Percentiles rank a stretch among this genome's conserved stretches.
These are phyloP conservation scores for Barnettozyma californica DNA, from an alignment of 805 yeast genomes.

Conservation along the genomic window DNA sequence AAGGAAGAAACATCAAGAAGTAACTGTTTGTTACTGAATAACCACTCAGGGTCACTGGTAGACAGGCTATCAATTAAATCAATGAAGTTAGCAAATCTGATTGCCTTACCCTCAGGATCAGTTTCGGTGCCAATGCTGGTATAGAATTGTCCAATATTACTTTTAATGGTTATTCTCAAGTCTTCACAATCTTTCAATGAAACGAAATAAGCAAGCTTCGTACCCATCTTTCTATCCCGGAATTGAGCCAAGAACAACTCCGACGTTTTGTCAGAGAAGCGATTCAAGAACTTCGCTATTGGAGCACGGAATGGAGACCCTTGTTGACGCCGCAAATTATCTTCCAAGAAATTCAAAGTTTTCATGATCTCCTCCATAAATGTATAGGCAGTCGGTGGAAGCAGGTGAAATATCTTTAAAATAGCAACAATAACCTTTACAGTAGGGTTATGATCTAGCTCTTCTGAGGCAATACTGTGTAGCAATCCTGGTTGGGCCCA, in stretches of 20 bases:
- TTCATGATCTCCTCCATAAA: slow-evolving; percentile 83
- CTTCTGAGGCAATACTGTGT: slow-evolving; percentile 72
- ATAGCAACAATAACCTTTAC: slow-evolving; percentile 87
- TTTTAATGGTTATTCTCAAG: slow-evolving; percentile 51
- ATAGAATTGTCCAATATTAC: slow-evolving; percentile 44
- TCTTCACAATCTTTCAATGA: slow-evolving; percentile 48
- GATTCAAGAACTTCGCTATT: slow-evolving; percentile 75
- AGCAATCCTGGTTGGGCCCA: slow-evolving; percentile 87
- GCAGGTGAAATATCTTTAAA: slow-evolving; percentile 80
- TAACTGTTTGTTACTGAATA: slow-evolving; percentile 42
- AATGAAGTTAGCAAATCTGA: slow-evolving; percentile 67
- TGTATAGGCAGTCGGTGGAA: slow-evolving; percentile 89
- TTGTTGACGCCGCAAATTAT: slow-evolving; percentile 76
- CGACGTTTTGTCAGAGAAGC: slow-evolving; percentile 73
- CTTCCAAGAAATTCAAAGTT: slow-evolving; percentile 73
- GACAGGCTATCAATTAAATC: slow-evolving; percentile 57
- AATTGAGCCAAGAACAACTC: slow-evolving; percentile 65
- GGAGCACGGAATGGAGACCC: slow-evolving; percentile 90
- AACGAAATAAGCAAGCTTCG: slow-evolving; percentile 62
- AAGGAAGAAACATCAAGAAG: slow-evolving; percentile 38
- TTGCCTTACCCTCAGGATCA: slow-evolving; percentile 47
- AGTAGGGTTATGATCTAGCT: slow-evolving; percentile 71
- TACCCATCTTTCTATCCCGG: slow-evolving; percentile 56
- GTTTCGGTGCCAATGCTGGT: slow-evolving; percentile 44
- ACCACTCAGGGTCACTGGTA: slow-evolving; percentile 51